These are phyloP conservation scores for Leishmania amazonensis DNA, from an alignment of 208 protist species.

Conservation along the genomic window DNA sequence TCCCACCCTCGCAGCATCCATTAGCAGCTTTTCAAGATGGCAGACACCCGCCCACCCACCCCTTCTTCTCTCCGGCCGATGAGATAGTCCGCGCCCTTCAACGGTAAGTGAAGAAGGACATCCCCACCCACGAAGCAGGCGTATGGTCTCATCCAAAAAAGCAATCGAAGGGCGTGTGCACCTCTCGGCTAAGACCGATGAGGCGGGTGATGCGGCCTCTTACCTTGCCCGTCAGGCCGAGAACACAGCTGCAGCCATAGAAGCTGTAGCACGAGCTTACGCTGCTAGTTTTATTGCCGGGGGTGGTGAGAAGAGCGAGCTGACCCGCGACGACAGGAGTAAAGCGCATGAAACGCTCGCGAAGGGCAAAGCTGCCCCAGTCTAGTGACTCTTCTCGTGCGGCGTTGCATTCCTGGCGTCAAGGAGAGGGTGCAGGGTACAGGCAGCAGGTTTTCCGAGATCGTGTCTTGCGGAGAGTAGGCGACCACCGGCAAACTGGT, in stretches of 20 bases:
- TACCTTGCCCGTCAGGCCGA: not conserved
- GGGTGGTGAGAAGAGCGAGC: not conserved
- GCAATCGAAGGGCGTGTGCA: not conserved
- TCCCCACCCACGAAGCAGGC: not conserved
- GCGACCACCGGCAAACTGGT: not conserved
- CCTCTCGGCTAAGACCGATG: not conserved
- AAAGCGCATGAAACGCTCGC: not conserved
- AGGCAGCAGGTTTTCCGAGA: not conserved
- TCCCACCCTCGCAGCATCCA: not conserved
- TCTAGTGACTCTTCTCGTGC: not conserved
- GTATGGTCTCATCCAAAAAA: not conserved
- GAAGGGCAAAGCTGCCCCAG: not conserved
- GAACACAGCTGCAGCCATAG: not conserved
- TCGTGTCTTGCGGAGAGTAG: not conserved
- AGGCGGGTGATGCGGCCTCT: not conserved
- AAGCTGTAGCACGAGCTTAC: not conserved
- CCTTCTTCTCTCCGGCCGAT: not conserved
- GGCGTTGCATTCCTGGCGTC: not conserved
- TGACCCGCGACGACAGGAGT: conserved; percentile 35
- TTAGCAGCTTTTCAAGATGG: not conserved
- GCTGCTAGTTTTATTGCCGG: too few relatives aligned
- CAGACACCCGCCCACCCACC: not conserved
- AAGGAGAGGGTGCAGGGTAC: not conserved
- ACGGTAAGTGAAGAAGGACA: not conserved
- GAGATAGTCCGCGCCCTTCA: not conserved